These are phyloP conservation scores for Gossypium sturtianum DNA, from an alignment of 345 rosid species.

Conservation along the genomic window DNA sequence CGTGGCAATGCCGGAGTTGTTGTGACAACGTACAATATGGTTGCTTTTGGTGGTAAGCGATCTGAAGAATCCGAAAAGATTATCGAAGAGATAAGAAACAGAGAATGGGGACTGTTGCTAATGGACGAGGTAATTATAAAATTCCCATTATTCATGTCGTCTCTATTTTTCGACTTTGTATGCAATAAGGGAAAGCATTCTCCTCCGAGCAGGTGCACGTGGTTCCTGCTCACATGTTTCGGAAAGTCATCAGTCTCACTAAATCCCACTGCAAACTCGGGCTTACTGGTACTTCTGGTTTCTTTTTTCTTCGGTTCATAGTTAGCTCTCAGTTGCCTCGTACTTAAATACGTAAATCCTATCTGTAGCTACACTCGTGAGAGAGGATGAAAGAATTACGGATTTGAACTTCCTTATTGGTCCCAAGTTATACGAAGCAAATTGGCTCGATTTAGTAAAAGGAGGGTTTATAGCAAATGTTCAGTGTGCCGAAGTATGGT, in stretches of 20 bases:
- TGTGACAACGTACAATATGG: conserved; percentile 96
- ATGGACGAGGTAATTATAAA: conserved; percentile 78
- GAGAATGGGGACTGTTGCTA: conserved; percentile 96
- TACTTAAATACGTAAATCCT: not conserved
- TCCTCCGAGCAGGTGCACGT: conserved; percentile 67
- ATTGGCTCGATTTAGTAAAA: conserved; percentile 96
- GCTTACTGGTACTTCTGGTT: conserved; percentile 61
- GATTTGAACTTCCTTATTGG: conserved; percentile 98
- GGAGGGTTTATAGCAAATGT: conserved; percentile 99
- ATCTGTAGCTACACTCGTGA: conserved; percentile 83
- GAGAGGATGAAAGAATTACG: conserved; percentile 98
- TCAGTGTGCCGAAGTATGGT: conserved; percentile 99
- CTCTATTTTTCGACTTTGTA: not conserved
- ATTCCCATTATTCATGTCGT: not conserved
- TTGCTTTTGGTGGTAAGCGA: conserved; percentile 97
- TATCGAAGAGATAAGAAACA: conserved; percentile 91
- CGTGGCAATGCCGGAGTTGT: conserved; percentile 97
- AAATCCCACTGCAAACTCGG: conserved; percentile 99
- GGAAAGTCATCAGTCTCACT: conserved; percentile 92
- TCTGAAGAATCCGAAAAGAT: conserved; percentile 97
- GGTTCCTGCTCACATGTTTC: conserved; percentile 98
- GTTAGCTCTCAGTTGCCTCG: not conserved
- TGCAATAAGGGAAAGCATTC: not conserved
- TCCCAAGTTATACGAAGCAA: conserved; percentile 95
- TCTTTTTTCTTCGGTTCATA: conserved; percentile 1